Evolutionary conservation across 176 grass and related monocot genomes (phyloP).

Genomic region (Dendrocalamus sinicus): DNA sequence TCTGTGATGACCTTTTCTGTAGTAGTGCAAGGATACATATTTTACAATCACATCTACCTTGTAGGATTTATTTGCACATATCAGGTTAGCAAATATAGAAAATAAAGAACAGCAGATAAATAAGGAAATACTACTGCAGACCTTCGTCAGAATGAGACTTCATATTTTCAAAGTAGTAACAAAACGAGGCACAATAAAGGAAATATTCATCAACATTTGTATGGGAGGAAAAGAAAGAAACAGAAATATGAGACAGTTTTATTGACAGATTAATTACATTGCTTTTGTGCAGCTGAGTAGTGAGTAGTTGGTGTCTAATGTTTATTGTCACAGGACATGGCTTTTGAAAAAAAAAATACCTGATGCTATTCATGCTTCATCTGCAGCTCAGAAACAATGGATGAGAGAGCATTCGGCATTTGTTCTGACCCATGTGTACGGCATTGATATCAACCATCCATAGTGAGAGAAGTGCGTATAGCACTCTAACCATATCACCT

Average conservation of each 20-base stretch:
- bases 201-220: background rate
- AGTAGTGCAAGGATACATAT: background rate
- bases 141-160: background rate
- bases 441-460: background rate
- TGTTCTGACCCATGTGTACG: background rate
- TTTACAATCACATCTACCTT: background rate
- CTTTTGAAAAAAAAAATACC: background rate
- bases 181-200: too few species aligned
- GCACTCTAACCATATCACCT: background rate
- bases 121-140: background rate
- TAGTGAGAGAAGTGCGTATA: slow-evolving; percentile 15
- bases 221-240: background rate
- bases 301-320: background rate
- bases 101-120: background rate
- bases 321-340: background rate
- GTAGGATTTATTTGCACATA: background rate
- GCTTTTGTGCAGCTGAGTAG: background rate
- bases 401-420: background rate
- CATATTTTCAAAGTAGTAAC: background rate
- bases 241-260: too few species aligned
- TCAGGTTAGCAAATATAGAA: background rate
- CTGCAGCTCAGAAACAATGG: slow-evolving; percentile 9
- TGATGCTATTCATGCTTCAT: background rate
- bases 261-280: too few species aligned
- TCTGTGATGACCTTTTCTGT: too few species aligned